Percentiles rank a stretch among this genome's conserved stretches.
Conservation (phyloP, 78 protist species). For the Anaeramoeba flamelloides region DNA sequence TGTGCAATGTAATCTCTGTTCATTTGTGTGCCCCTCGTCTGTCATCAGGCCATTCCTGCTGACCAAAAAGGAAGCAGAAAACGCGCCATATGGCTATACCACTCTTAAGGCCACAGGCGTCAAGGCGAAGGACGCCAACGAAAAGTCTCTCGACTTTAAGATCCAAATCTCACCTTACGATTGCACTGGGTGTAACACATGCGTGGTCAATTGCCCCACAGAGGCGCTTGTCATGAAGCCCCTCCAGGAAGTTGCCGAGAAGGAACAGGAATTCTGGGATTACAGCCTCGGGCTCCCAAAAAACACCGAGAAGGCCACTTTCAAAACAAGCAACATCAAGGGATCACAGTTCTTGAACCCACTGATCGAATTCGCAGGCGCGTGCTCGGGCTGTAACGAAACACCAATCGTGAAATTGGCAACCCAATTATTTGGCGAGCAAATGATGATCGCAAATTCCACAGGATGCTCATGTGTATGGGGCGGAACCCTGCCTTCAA, state of each 20-base stretch:
- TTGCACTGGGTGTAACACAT: neutral
- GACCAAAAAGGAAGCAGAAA: no score
- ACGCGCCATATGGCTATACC: no score
- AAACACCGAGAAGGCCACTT: neutral
- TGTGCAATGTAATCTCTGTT: no score
- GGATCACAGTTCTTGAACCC: no score
- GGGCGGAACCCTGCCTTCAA: constrained; percentile 7
- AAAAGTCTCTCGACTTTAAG: constrained; percentile 5
- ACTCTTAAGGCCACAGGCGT: neutral
- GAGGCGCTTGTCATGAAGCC: neutral
- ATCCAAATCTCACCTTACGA: no score
- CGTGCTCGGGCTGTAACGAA: no score
- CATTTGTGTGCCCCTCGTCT: no score
- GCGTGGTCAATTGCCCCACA: neutral
- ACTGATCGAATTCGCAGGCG: no score
- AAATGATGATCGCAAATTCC: constrained; percentile 17
- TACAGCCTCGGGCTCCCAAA: neutral
- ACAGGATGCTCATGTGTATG: constrained; percentile 34
- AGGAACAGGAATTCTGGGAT: neutral
- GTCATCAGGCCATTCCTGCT: no score
- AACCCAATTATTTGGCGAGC: constrained; percentile 9
- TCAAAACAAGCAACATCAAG: constrained; percentile 1
- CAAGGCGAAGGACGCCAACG: neutral
- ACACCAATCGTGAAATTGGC: no score
- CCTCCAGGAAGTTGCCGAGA: neutral